These are phyloP conservation scores for Talaromyces ruber DNA, from an alignment of 495 filamentous ascomycete genomes.

Conservation along the genomic window DNA sequence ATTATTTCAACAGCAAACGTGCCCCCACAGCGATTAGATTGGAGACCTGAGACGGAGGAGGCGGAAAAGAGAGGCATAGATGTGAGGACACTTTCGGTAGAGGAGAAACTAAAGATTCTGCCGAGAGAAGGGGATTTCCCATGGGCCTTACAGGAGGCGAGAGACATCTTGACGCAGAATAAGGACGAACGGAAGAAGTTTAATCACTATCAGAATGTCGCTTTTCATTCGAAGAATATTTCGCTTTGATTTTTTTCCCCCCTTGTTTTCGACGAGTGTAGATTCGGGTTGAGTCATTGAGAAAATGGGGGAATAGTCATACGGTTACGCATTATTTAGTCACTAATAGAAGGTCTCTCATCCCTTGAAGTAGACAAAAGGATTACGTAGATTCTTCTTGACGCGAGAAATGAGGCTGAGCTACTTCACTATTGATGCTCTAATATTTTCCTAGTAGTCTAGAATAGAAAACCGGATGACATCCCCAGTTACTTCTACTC, in stretches of 20 bases:
- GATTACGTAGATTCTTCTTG: not conserved
- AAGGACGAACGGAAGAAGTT: conserved; percentile 22
- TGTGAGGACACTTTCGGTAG: conserved; percentile 18
- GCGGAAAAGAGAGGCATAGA: conserved; percentile 2
- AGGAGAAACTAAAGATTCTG: conserved; percentile 15
- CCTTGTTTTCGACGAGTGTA: not conserved
- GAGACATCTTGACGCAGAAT: conserved; percentile 16
- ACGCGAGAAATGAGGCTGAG: too few relatives aligned
- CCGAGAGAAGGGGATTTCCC: conserved; percentile 22
- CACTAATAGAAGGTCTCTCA: not conserved
- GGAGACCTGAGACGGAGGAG: conserved; percentile 17
- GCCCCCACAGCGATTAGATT: conserved; percentile 41
- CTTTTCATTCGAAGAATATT: conserved; percentile 22
- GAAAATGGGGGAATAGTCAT: not conserved
- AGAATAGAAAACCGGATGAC: too few relatives aligned
- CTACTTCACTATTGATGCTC: too few relatives aligned
- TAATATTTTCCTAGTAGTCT: too few relatives aligned
- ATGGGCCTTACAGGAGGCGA: conserved; percentile 24
- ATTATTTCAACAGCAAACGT: conserved; percentile 49
- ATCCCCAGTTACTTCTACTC: too few relatives aligned
- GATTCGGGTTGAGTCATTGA: not conserved
- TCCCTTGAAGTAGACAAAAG: not conserved
- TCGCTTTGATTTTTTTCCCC: not conserved
- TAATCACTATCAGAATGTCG: conserved; percentile 24
- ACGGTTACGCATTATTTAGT: not conserved